Evolutionary conservation across 1,284 basidiomycete genomes (phyloP), one percentile per base, ranked within the genome.

Genomic region (Ganoderma leucocontextum): DNA sequence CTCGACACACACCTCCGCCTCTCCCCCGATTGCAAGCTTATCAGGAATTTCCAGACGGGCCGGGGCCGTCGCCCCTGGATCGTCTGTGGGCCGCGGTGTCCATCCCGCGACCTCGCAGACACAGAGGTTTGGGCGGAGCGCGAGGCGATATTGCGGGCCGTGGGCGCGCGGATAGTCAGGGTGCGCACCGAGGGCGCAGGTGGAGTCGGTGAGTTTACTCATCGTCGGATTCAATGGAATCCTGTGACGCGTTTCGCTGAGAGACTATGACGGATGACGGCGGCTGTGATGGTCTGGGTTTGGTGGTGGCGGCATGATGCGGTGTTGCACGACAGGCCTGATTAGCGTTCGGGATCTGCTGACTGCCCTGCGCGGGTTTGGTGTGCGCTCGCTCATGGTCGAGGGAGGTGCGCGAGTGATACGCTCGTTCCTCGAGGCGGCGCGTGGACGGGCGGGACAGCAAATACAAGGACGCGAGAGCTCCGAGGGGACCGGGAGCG

Each of bases 401-500:
- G 97, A 99, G 83, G 97, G 97, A 63, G 97, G 97, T 19, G 93
- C 95, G 4, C 81, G 83, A 5, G 86, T 99, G 68, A 96, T 99
- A 66, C 84, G 86, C 19, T 90, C 93, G 1, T 95, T 97, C 80
- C 82, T 98, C 25, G 75, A 79, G 1, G 80, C 81, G 33, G 77
- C 80, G 19, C 61, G 58, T 29, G 17, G 33, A 4, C 17, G 17
- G 35, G 19, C 15, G 55, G 33, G 33, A 38, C 7, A 58, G 52
- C 41, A n/a, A n/a, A 2, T 19, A 44, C 41, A n/a, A n/a, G 15
- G 36, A 57, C 39, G 13, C 66, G 63, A 15, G 75, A 75, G 47
- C 64, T 65, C 64, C 64, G 65, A 44, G 38, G 25, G 12, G n/a
- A 35, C 41, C 41, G 61, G 47, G 36, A n/a, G 4, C 35, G 41